Percentiles rank a stretch among this genome's conserved stretches.
phyloP scores from a whole-genome alignment of 768 basidiomycete genomes.

The Leccinellum albellum region DNA sequence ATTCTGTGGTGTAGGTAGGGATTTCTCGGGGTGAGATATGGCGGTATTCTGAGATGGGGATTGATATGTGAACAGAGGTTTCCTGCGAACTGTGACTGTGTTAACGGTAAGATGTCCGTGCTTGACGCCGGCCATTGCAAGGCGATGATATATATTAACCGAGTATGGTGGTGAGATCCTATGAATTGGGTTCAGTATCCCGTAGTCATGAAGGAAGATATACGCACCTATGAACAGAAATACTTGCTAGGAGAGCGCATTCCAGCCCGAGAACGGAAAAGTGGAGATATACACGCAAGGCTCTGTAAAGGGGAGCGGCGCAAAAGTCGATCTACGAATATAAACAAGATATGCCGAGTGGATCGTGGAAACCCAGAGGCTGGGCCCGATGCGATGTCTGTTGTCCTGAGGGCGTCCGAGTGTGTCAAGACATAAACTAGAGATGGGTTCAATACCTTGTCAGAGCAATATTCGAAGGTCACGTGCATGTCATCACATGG shows the following conservation, averaged over 20 bases:
- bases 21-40: conserved; percentile 19
- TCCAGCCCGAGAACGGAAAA: conserved; percentile 15
- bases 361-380: conserved; percentile 7
- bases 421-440: conserved; percentile 23
- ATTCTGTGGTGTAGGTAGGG: conserved; percentile 15
- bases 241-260: conserved; percentile 17
- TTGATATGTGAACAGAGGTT: conserved; percentile 55
- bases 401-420: conserved; percentile 8
- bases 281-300: conserved; percentile 14
- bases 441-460: conserved; percentile 15
- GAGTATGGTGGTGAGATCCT: conserved; percentile 11
- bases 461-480: conserved; percentile 17
- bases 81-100: conserved; percentile 42
- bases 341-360: conserved; percentile 21
- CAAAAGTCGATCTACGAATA: conserved; percentile 16
- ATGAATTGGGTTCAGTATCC: not conserved
- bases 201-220: not conserved
- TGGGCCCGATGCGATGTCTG: conserved; percentile 4
- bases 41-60: conserved; percentile 45
- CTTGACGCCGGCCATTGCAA: conserved; percentile 25
- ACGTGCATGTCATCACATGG: conserved; percentile 18
- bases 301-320: conserved; percentile 2
- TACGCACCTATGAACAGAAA: conserved; percentile 22
- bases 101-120: conserved; percentile 5
- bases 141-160: conserved; percentile 7